A percentile compares a stretch with the other conserved stretches of the same genome.
Evolutionary conservation across 495 filamentous ascomycete species (phyloP).

Genomic region (Trichoderma parareesei): DNA sequence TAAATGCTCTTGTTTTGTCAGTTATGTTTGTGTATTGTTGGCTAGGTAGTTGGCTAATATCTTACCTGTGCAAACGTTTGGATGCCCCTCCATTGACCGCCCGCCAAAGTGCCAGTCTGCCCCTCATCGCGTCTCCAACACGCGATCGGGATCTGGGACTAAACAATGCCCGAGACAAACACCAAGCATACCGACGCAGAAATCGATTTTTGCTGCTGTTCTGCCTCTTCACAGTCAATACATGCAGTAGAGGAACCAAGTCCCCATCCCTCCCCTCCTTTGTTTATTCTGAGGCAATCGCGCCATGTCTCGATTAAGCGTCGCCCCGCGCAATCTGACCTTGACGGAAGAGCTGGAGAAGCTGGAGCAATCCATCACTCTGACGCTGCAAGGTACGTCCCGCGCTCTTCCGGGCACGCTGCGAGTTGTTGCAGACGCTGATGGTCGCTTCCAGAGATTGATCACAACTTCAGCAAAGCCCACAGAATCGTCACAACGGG

Average conservation of each 20-base stretch:
- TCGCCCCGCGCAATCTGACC: constrained; percentile 58
- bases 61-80: neutral
- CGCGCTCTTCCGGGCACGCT: neutral
- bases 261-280: neutral
- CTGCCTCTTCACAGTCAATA: neutral
- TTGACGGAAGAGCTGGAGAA: constrained; percentile 95
- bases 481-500: constrained; percentile 93
- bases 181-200: neutral
- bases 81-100: constrained; percentile 8
- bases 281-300: neutral
- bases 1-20: too few relatives aligned
- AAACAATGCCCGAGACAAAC: neutral
- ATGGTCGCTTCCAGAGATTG: constrained; percentile 61
- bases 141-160: neutral
- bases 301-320: constrained; percentile 33
- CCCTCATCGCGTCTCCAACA: constrained; percentile 11
- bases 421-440: constrained; percentile 12
- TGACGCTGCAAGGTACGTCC: constrained; percentile 78
- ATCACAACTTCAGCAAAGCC: constrained; percentile 94
- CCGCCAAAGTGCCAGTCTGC: neutral
- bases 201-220: neutral
- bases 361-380: constrained; percentile 90
- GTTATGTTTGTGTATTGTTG: too few relatives aligned
- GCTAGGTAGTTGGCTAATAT: too few relatives aligned
- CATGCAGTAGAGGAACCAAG: neutral